Percentiles rank a stretch among this genome's conserved stretches.
These are phyloP conservation scores for Umbelopsis isabellina DNA, from an alignment of 192 early-diverging fungal species.

Conservation along the genomic window DNA sequence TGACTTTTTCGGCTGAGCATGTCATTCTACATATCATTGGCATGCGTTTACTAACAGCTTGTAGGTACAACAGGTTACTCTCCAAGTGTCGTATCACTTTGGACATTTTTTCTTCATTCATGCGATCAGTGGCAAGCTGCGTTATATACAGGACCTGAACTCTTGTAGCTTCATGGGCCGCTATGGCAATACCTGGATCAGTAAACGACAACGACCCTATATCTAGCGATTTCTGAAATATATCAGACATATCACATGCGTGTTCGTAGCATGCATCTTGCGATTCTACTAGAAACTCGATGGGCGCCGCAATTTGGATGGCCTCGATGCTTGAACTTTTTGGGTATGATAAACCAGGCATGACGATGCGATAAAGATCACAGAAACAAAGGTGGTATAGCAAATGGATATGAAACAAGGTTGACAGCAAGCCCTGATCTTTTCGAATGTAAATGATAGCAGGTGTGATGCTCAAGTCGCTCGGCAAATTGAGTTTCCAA, in stretches of 20 bases:
- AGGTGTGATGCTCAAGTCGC: background rate
- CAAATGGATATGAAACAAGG: conserved; percentile 2
- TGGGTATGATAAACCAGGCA: conserved; percentile 20
- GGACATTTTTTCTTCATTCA: background rate
- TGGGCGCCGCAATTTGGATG: conserved; percentile 18
- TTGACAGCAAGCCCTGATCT: background rate
- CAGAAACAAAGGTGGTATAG: conserved; percentile 17
- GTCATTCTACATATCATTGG: background rate
- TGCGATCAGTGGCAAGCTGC: background rate
- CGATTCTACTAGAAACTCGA: conserved; percentile 9
- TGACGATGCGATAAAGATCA: conserved; percentile 18
- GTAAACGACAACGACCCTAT: background rate
- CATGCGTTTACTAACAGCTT: background rate
- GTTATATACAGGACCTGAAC: conserved; percentile 10
- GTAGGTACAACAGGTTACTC: background rate
- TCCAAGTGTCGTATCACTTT: background rate
- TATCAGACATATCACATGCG: conserved; percentile 13
- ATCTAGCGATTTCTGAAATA: background rate
- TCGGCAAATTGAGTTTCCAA: background rate
- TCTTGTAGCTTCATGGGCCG: conserved; percentile 12
- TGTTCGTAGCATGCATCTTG: conserved; percentile 18
- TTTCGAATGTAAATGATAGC: conserved; percentile 20
- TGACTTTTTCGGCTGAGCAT: background rate
- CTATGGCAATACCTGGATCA: background rate
- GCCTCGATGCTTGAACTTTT: conserved; percentile 14